A percentile compares a stretch with the other conserved stretches of the same genome.
Conservation (phyloP, 139 green algal species). For the Zygnema circumcarinatum region DNA sequence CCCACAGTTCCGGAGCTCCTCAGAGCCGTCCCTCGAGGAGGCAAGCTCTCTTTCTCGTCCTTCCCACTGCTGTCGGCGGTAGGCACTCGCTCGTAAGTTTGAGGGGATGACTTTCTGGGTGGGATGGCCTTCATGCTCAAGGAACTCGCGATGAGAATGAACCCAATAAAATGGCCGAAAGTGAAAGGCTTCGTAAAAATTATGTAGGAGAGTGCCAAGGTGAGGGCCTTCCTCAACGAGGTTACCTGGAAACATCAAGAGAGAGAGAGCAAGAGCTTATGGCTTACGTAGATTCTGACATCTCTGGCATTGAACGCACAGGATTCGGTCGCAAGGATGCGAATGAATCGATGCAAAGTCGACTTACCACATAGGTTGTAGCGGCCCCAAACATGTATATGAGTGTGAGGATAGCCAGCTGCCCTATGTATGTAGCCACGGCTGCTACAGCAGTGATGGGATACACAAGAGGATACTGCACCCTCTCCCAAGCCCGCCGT, state of each 20-base stretch:
- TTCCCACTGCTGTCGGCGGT: no score
- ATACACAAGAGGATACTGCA: constrained; percentile 40
- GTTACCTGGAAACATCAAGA: constrained; percentile 42
- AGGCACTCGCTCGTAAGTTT: no score
- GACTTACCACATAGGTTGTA: constrained; percentile 44
- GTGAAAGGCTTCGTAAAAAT: constrained; percentile 54
- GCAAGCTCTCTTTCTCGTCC: no score
- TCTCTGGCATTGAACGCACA: no score
- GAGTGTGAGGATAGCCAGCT: constrained; percentile 39
- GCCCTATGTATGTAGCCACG: constrained; percentile 30
- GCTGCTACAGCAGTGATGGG: constrained; percentile 15
- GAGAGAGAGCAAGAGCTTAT: background rate
- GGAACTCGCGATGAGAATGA: constrained; percentile 26
- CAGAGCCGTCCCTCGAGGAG: no score
- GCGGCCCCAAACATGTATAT: constrained; percentile 32
- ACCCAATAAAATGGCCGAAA: constrained; percentile 16
- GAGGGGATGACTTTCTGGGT: background rate
- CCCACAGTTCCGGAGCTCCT: no score
- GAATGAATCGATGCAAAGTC: constrained; percentile 19
- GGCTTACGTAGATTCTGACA: no score
- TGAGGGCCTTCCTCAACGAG: constrained; percentile 37
- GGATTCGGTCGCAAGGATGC: no score
- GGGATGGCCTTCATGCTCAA: constrained; percentile 21
- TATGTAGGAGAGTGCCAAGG: constrained; percentile 41
- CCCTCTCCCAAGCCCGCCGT: background rate